Evolutionary conservation across 192 early-diverging fungal species (phyloP).

Genomic region (Linderina pennispora): DNA sequence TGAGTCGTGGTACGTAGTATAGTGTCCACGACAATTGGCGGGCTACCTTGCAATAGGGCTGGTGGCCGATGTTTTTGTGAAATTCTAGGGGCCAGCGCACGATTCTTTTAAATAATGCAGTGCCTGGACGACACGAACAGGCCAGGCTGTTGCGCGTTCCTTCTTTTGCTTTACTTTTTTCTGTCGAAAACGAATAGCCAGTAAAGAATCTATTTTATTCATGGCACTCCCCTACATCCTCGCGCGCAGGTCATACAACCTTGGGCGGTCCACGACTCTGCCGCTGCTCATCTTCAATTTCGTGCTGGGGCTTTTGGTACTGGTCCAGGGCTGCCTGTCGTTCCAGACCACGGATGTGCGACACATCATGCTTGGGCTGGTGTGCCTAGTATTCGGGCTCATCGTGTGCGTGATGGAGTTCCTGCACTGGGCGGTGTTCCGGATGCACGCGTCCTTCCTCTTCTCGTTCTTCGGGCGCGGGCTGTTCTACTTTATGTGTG

Average conservation of each 20-base stretch:
- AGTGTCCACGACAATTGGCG: too few relatives aligned
- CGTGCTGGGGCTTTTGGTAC: constrained; percentile 13
- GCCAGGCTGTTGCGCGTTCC: too few relatives aligned
- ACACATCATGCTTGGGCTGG: constrained; percentile 35
- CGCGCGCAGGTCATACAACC: constrained; percentile 22
- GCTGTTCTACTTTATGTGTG: constrained; percentile 24
- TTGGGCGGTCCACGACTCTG: constrained; percentile 13
- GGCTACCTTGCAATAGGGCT: too few relatives aligned
- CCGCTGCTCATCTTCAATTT: constrained; percentile 17
- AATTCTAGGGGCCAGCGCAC: too few relatives aligned
- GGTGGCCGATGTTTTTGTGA: too few relatives aligned
- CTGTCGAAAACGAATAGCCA: too few relatives aligned
- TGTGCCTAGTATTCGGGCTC: constrained; percentile 19
- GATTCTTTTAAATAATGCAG: too few relatives aligned
- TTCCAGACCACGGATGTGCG: constrained; percentile 18
- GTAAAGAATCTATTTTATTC: too few relatives aligned
- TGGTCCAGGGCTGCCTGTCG: constrained; percentile 35
- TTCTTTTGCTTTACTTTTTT: too few relatives aligned
- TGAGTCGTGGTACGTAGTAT: too few relatives aligned
- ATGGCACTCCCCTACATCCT: constrained; percentile 38
- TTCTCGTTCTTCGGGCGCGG: constrained; percentile 39
- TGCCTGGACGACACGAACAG: too few relatives aligned
- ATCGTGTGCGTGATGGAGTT: constrained; percentile 11
- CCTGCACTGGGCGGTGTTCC: constrained; percentile 28
- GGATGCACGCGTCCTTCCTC: constrained; percentile 35